Evolutionary conservation across 768 basidiomycete species (phyloP).

Genomic region (Leccinum imitatum): DNA sequence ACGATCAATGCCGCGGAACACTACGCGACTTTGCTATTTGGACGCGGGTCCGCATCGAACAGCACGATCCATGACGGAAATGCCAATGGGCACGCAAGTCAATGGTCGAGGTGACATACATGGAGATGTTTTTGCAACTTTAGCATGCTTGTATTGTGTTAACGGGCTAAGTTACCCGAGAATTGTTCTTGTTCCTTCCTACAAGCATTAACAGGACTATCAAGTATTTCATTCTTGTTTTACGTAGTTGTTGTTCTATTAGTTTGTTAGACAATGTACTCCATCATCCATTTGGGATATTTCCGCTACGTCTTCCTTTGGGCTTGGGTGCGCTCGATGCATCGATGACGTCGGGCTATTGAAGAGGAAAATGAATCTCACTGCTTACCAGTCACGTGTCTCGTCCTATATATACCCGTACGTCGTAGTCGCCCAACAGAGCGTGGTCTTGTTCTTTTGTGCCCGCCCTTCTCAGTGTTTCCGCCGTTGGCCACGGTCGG

Average conservation of each 20-base stretch:
- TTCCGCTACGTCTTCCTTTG: not conserved
- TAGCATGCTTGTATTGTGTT: constrained; percentile 11
- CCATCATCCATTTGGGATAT: constrained; percentile 32
- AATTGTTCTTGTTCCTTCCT: constrained; percentile 8
- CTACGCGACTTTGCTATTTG: constrained; percentile 67
- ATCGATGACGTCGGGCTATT: not conserved
- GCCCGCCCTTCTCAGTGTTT: too few relatives aligned
- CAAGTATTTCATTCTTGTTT: constrained; percentile 11
- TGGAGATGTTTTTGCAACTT: not conserved
- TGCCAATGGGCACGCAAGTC: constrained; percentile 16
- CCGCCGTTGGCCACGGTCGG: too few relatives aligned
- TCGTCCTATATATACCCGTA: too few relatives aligned
- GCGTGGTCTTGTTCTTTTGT: too few relatives aligned
- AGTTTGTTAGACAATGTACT: constrained; percentile 17
- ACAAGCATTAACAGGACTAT: constrained; percentile 14
- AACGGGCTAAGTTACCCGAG: constrained; percentile 3
- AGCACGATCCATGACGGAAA: constrained; percentile 22
- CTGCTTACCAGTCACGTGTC: too few relatives aligned
- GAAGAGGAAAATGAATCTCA: too few relatives aligned
- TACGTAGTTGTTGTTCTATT: constrained; percentile 29
- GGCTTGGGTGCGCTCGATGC: not conserved
- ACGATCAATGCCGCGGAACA: constrained; percentile 71
- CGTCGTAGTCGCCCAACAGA: too few relatives aligned
- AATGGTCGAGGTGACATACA: constrained; percentile 26
- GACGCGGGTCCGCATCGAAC: constrained; percentile 41